A percentile compares a stretch with the other conserved stretches of the same genome.
Evolutionary conservation across 2,329 filamentous ascomycete species (phyloP).

Genomic region (Fusarium metavorans): DNA sequence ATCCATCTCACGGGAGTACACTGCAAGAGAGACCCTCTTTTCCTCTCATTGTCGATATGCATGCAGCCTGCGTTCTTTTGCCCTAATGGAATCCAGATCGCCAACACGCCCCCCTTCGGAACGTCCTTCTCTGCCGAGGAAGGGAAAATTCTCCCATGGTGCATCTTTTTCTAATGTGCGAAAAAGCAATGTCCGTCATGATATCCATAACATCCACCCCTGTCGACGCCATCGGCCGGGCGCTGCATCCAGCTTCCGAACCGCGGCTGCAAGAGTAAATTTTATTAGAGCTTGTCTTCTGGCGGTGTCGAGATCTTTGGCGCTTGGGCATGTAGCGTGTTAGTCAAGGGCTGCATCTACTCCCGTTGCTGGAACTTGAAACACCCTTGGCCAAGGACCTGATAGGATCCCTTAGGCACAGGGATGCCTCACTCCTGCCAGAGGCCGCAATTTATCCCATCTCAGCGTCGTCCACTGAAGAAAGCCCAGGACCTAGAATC

Average conservation of each 20-base stretch:
- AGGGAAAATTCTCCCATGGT: constrained; percentile 20
- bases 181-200: constrained; percentile 35
- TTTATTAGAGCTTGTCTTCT: constrained; percentile 18
- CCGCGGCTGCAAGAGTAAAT: constrained; percentile 22
- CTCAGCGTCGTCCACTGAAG: constrained; percentile 9
- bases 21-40: constrained; percentile 34
- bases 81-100: constrained; percentile 37
- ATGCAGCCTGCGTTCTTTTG: constrained; percentile 40
- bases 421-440: constrained; percentile 9
- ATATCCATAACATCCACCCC: constrained; percentile 20
- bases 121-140: constrained; percentile 11
- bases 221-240: constrained; percentile 34
- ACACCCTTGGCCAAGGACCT: constrained; percentile 24
- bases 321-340: constrained; percentile 33
- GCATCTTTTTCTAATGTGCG: constrained; percentile 25
- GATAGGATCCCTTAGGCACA: constrained; percentile 23
- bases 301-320: constrained; percentile 32
- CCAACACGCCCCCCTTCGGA: constrained; percentile 19
- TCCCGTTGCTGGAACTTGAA: constrained; percentile 35
- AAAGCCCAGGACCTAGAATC: constrained; percentile 15
- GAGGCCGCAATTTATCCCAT: constrained; percentile 1
- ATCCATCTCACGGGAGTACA: constrained; percentile 2
- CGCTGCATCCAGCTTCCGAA: constrained; percentile 35
- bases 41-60: constrained; percentile 23
- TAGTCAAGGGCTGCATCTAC: constrained; percentile 38